Evolutionary conservation across 306 rosid species (phyloP).

Genomic region (Rosa multiflora): DNA sequence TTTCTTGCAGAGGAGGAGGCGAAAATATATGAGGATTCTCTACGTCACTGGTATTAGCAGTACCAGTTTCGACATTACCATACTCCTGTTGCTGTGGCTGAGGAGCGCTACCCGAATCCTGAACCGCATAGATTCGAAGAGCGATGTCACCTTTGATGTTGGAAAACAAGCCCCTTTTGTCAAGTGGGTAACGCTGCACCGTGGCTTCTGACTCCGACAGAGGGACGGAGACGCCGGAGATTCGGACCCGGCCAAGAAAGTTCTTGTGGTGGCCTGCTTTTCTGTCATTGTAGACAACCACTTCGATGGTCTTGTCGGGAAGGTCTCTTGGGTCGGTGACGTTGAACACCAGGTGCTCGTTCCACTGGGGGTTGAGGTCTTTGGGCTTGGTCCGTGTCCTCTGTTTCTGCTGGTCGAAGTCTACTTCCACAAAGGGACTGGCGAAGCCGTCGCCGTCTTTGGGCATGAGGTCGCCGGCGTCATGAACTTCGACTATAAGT

Average conservation of each 20-base stretch:
- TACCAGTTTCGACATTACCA: neutral
- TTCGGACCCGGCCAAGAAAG: conserved; percentile 76
- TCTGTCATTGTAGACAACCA: conserved; percentile 50
- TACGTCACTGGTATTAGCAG: neutral
- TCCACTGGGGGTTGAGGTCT: conserved; percentile 79
- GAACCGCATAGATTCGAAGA: conserved; percentile 48
- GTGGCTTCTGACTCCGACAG: conserved; percentile 53
- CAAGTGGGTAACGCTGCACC: conserved; percentile 79
- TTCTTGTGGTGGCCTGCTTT: conserved; percentile 40
- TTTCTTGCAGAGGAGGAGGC: conserved; percentile 55
- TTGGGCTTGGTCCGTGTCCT: conserved; percentile 58
- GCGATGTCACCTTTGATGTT: conserved; percentile 74
- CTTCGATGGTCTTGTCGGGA: conserved; percentile 55
- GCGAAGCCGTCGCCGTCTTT: conserved; percentile 80
- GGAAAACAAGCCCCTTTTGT: conserved; percentile 64
- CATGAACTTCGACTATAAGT: conserved; percentile 70
- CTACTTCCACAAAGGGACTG: conserved; percentile 69
- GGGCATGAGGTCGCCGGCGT: conserved; percentile 73
- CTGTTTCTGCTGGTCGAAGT: conserved; percentile 55
- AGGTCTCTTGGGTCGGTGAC: conserved; percentile 44
- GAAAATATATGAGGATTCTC: neutral
- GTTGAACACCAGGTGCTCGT: conserved; percentile 64
- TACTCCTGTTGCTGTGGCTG: neutral
- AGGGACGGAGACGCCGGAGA: conserved; percentile 63
- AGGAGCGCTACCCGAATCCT: conserved; percentile 14